phyloP scores from a whole-genome alignment of 2,329 filamentous ascomycete species.

The Xylariaceae sp. region DNA sequence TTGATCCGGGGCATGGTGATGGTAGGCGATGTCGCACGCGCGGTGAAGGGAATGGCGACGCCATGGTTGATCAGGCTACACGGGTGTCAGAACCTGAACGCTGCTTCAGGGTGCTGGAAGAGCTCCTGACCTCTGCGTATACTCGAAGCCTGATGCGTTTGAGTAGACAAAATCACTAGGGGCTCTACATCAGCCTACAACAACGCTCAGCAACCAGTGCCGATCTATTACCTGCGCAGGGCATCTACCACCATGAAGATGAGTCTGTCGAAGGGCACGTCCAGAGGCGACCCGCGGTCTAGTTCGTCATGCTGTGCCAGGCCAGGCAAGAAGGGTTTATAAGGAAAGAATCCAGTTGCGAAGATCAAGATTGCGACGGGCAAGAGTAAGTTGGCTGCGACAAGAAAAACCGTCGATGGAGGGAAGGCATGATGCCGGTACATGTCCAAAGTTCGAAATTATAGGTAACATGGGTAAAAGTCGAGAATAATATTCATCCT shows the following conservation, averaged over 20 bases:
- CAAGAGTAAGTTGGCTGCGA: conserved; percentile 70
- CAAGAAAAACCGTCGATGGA: conserved; percentile 41
- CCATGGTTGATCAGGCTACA: conserved; percentile 75
- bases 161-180: conserved; percentile 87
- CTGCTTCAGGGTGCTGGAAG: neutral
- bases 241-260: conserved; percentile 99
- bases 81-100: conserved; percentile 1
- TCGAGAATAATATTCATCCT: too few relatives aligned
- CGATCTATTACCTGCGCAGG: conserved; percentile 62
- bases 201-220: neutral
- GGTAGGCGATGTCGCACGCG: conserved; percentile 91
- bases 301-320: conserved; percentile 63
- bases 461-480: conserved; percentile 4
- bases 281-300: conserved; percentile 50
- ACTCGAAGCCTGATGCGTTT: conserved; percentile 72
- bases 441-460: conserved; percentile 21
- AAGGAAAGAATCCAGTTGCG: conserved; percentile 91
- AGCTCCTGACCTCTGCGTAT: conserved; percentile 72
- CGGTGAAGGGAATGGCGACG: conserved; percentile 84
- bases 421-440: conserved; percentile 24
- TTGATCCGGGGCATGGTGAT: conserved; percentile 98
- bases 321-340: conserved; percentile 88
- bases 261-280: conserved; percentile 76
- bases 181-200: conserved; percentile 10
- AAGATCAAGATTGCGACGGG: conserved; percentile 71